Conservation (phyloP, 768 basidiomycete genomes). For the Russula foetens region DNA sequence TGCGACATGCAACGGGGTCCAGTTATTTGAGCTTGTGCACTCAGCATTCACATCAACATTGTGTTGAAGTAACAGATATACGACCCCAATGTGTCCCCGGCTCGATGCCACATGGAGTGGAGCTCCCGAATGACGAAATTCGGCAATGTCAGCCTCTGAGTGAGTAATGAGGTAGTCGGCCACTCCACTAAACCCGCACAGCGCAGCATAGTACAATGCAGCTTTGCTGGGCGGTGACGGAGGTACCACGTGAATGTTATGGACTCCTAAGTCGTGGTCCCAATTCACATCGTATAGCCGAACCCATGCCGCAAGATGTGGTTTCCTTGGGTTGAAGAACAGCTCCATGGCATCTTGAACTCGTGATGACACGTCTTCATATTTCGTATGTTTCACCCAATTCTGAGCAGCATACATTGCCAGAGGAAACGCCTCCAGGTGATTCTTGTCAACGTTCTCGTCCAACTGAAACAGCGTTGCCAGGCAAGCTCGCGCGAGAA, state of each 20-base stretch:
- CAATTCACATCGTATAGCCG: background rate
- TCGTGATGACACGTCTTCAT: background rate
- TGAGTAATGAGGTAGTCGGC: background rate
- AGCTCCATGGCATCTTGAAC: background rate
- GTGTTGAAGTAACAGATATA: background rate
- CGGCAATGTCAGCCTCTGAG: background rate
- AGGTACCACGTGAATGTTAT: background rate
- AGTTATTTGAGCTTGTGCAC: background rate
- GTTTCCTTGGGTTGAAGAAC: background rate
- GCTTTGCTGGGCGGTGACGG: background rate
- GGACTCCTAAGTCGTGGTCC: too few relatives aligned
- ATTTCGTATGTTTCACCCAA: background rate
- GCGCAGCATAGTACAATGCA: background rate
- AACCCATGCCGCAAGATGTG: background rate
- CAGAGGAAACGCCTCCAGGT: background rate
- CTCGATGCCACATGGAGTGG: background rate
- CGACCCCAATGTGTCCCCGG: background rate
- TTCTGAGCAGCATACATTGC: background rate
- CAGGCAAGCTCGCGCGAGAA: background rate
- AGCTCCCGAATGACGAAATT: background rate
- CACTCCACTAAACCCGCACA: background rate
- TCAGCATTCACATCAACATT: background rate
- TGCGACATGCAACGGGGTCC: background rate
- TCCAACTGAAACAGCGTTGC: background rate
- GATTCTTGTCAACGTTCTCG: background rate